These are phyloP conservation scores for Russula sp. DNA, from an alignment of 768 basidiomycete genomes.

Conservation along the genomic window DNA sequence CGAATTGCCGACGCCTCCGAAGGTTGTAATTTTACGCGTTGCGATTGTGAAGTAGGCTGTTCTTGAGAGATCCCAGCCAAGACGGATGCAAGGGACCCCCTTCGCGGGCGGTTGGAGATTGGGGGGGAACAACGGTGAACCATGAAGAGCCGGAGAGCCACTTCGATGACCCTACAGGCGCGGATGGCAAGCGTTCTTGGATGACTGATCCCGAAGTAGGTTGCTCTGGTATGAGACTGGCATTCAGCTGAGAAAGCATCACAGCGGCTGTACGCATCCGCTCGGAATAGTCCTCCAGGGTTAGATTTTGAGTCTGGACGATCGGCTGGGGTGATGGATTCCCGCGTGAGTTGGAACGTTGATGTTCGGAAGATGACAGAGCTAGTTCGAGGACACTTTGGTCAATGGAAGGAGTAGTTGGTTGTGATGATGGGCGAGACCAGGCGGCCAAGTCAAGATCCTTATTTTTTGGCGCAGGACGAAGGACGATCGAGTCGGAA, in stretches of 20 bases:
- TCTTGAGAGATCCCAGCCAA: constrained; percentile 33
- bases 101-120: constrained; percentile 21
- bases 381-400: background rate
- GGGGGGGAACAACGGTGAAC: constrained; percentile 30
- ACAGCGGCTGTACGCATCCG: constrained; percentile 98
- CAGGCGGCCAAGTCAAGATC: constrained; percentile 84
- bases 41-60: constrained; percentile 17
- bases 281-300: constrained; percentile 96
- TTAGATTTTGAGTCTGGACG: constrained; percentile 43
- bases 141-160: constrained; percentile 37
- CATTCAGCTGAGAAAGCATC: constrained; percentile 96
- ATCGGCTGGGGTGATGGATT: constrained; percentile 20
- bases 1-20: constrained; percentile 88
- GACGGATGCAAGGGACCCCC: constrained; percentile 37
- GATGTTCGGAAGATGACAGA: background rate
- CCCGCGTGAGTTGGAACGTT: constrained; percentile 19
- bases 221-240: constrained; percentile 63
- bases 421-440: constrained; percentile 54
- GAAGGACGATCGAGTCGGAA: constrained; percentile 80
- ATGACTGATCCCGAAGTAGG: constrained; percentile 32
- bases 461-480: constrained; percentile 80
- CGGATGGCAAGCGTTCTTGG: constrained; percentile 22
- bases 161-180: constrained; percentile 30
- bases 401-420: constrained; percentile 47
- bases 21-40: constrained; percentile 71